These are phyloP conservation scores for Beta corolliflora DNA, from an alignment of 179 eudicot species.

Conservation along the genomic window DNA sequence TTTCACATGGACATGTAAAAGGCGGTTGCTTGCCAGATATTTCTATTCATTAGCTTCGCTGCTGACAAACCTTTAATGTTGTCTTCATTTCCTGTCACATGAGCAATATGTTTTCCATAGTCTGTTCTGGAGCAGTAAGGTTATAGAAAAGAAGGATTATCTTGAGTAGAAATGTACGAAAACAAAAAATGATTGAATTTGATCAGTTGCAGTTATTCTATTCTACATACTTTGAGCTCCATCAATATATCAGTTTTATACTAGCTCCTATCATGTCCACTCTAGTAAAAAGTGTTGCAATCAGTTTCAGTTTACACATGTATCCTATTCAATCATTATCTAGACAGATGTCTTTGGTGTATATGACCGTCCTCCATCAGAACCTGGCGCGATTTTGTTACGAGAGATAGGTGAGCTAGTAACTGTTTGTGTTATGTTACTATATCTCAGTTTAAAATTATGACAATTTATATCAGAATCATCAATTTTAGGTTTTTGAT, in stretches of 20 bases:
- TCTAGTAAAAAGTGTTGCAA: neutral
- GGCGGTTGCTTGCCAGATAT: neutral
- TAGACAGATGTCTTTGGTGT: conserved; percentile 97
- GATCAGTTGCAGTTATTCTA: too few relatives aligned
- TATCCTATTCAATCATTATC: conserved; percentile 42
- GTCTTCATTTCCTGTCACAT: neutral
- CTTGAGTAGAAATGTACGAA: too few relatives aligned
- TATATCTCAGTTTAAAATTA: neutral
- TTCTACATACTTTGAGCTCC: neutral
- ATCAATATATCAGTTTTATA: neutral
- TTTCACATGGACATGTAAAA: neutral
- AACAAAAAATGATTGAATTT: too few relatives aligned
- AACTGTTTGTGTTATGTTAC: neutral
- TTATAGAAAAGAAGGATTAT: neutral
- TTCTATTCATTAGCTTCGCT: neutral
- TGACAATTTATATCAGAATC: neutral
- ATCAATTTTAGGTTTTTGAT: neutral
- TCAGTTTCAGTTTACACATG: conserved; percentile 7
- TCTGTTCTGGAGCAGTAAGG: neutral
- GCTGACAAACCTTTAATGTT: neutral
- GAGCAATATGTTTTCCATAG: neutral
- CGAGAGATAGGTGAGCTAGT: conserved; percentile 77
- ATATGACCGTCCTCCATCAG: conserved; percentile 93
- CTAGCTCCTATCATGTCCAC: neutral
- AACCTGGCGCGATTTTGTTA: conserved; percentile 75